phyloP scores from a whole-genome alignment of 2,329 filamentous ascomycete genomes.

The Apiospora phragmitis region DNA sequence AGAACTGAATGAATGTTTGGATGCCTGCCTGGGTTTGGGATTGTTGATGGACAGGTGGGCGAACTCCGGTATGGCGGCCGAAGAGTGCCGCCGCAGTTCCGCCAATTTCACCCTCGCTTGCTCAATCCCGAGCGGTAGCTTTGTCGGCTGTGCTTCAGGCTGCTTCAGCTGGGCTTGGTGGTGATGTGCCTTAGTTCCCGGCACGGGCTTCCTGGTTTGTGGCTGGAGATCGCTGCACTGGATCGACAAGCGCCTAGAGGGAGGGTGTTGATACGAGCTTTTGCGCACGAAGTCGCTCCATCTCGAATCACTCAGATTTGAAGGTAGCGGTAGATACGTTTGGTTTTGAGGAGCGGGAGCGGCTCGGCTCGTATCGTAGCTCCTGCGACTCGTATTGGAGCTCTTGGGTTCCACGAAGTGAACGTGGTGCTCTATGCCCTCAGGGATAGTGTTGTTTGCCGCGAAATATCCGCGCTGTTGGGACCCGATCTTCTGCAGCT shows the following conservation, averaged over 20 bases:
- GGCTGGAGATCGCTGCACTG: background rate
- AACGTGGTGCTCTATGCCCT: background rate
- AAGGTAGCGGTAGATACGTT: constrained; percentile 15
- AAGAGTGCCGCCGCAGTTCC: constrained; percentile 18
- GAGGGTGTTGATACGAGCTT: constrained; percentile 25
- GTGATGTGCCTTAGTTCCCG: background rate
- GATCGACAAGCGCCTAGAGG: constrained; percentile 13
- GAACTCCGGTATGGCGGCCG: constrained; percentile 25
- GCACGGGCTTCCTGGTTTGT: background rate
- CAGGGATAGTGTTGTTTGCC: constrained; percentile 21
- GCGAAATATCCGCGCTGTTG: constrained; percentile 24
- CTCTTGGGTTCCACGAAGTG: background rate
- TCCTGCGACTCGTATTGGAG: background rate
- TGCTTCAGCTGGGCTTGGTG: background rate
- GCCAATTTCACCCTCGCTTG: constrained; percentile 17
- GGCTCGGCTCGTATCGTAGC: background rate
- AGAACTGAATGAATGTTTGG: background rate
- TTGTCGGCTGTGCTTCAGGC: background rate
- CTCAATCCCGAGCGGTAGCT: background rate
- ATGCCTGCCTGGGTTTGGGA: constrained; percentile 17
- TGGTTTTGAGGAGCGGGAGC: background rate
- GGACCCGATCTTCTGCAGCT: constrained; percentile 30
- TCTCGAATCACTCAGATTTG: constrained; percentile 24
- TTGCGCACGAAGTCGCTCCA: constrained; percentile 32
- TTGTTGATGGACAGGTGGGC: constrained; percentile 36